These are phyloP conservation scores for Didymosphaeria variabile DNA, from an alignment of 2,329 filamentous ascomycete genomes.

Conservation along the genomic window DNA sequence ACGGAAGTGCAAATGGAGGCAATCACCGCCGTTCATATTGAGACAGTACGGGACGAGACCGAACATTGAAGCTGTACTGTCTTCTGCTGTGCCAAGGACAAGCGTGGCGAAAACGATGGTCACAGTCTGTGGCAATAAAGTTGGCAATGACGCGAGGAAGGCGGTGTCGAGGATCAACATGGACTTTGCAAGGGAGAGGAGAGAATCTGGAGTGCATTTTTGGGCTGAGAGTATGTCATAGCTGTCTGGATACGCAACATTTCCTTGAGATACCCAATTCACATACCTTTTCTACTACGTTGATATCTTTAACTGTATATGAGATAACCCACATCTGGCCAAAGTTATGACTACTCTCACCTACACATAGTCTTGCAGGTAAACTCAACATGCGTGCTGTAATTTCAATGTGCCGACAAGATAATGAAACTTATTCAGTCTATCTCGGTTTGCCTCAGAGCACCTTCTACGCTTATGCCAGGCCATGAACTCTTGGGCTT, in stretches of 20 bases:
- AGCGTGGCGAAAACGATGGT: conserved; percentile 30
- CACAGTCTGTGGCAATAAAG: conserved; percentile 31
- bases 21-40: conserved; percentile 15
- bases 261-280: too few relatives aligned
- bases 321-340: too few relatives aligned
- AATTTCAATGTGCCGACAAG: too few relatives aligned
- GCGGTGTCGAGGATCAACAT: conserved; percentile 30
- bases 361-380: too few relatives aligned
- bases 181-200: conserved; percentile 28
- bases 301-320: too few relatives aligned
- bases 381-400: too few relatives aligned
- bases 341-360: too few relatives aligned
- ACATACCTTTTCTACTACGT: too few relatives aligned
- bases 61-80: conserved; percentile 21
- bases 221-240: conserved; percentile 25
- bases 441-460: too few relatives aligned
- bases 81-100: conserved; percentile 5
- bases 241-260: neutral
- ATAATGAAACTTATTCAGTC: too few relatives aligned
- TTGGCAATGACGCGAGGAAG: conserved; percentile 22
- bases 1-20: conserved; percentile 14
- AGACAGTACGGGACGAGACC: conserved; percentile 27
- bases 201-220: conserved; percentile 27
- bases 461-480: too few relatives aligned
- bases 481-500: too few relatives aligned